Evolutionary conservation across 805 yeast genomes (phyloP).

Genomic region (Yueomyces sinensis): DNA sequence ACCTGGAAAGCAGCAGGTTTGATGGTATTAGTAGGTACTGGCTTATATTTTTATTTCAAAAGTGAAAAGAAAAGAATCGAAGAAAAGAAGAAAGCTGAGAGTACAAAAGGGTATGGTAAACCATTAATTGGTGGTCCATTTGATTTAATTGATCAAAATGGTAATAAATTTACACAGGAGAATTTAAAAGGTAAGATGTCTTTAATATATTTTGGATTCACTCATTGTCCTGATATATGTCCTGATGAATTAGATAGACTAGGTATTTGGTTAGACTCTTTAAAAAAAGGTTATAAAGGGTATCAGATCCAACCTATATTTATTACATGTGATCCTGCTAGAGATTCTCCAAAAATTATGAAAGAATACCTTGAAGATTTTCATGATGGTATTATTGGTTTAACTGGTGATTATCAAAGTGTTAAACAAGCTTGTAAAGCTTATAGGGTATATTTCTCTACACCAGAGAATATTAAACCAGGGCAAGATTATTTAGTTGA

Average conservation of each 20-base stretch:
- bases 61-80: conserved; percentile 65
- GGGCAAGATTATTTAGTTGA: conserved; percentile 96
- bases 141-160: conserved; percentile 54
- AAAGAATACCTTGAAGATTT: conserved; percentile 77
- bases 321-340: conserved; percentile 93
- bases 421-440: conserved; percentile 77
- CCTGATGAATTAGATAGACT: conserved; percentile 95
- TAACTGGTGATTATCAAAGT: conserved; percentile 82
- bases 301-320: conserved; percentile 66
- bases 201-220: conserved; percentile 87
- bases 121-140: conserved; percentile 93
- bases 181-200: conserved; percentile 70
- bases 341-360: conserved; percentile 80
- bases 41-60: conserved; percentile 55
- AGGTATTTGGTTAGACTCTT: conserved; percentile 48
- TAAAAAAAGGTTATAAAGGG: conserved; percentile 47
- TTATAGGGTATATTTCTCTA: conserved; percentile 92
- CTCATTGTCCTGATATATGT: conserved; percentile 97
- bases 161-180: conserved; percentile 60
- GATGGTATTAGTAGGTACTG: conserved; percentile 58
- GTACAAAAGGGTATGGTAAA: conserved; percentile 79
- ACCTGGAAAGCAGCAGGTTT: conserved; percentile 74
- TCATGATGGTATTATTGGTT: conserved; percentile 79
- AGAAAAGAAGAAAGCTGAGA: conserved; percentile 66
- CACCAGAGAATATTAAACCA: conserved; percentile 86